phyloP scores from a whole-genome alignment of 2,329 filamentous ascomycete genomes.

The Colletotrichum sidae region DNA sequence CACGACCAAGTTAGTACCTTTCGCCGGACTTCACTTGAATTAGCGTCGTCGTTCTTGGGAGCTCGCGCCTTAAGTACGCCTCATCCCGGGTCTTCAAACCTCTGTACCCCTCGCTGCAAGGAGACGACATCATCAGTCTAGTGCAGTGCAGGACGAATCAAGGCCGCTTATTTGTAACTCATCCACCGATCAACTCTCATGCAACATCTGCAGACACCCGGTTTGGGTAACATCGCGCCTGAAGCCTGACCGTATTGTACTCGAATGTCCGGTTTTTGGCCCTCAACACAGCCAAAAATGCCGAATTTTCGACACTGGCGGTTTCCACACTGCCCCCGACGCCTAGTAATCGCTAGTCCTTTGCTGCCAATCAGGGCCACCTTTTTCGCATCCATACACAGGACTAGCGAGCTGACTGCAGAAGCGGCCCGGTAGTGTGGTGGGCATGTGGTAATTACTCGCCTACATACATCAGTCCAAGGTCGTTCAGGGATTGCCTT shows the following conservation, averaged over 20 bases:
- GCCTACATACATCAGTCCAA: background rate
- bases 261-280: background rate
- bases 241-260: background rate
- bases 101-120: background rate
- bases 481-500: background rate
- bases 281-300: background rate
- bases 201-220: background rate
- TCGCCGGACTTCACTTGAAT: too few relatives aligned
- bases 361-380: background rate
- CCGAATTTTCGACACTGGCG: background rate
- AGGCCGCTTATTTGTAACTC: background rate
- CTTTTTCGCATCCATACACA: background rate
- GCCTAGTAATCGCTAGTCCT: background rate
- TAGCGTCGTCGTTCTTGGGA: too few relatives aligned
- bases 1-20: too few relatives aligned
- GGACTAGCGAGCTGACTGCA: background rate
- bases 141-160: slow-evolving; percentile 6
- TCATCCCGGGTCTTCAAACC: background rate
- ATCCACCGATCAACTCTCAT: background rate
- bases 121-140: background rate
- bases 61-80: background rate
- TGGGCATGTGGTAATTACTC: background rate
- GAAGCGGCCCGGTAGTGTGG: background rate
- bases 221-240: background rate
- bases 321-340: background rate